phyloP scores from a whole-genome alignment of 768 basidiomycete species.

The Boletus eberwhitei region DNA sequence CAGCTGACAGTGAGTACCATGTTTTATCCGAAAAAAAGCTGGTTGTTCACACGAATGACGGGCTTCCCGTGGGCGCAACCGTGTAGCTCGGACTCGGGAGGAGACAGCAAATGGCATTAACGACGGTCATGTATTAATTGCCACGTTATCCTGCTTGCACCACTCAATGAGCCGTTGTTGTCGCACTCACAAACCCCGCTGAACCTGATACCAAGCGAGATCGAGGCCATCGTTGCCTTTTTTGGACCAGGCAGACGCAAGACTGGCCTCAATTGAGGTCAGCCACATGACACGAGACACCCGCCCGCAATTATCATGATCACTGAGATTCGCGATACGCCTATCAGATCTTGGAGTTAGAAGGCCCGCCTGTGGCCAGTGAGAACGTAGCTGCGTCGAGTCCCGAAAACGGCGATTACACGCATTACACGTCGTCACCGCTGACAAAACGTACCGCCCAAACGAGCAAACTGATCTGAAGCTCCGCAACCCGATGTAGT shows the following conservation, averaged over 20 bases:
- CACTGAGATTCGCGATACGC: constrained; percentile 1
- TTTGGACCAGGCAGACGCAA: not conserved
- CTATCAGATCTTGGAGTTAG: constrained; percentile 18
- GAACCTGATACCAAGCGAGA: constrained; percentile 10
- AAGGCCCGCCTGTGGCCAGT: constrained; percentile 1
- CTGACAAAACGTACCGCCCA: constrained; percentile 16
- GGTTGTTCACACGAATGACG: constrained; percentile 15
- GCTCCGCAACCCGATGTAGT: constrained; percentile 19
- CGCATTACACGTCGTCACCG: constrained; percentile 11
- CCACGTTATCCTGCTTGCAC: constrained; percentile 10
- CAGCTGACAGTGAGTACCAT: not conserved
- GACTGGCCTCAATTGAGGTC: constrained; percentile 2
- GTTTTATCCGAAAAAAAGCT: not conserved
- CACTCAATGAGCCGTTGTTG: constrained; percentile 5
- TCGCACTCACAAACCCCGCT: constrained; percentile 14
- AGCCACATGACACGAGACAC: constrained; percentile 9
- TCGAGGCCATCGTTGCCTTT: constrained; percentile 7
- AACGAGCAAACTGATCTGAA: constrained; percentile 13
- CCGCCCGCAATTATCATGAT: constrained; percentile 16
- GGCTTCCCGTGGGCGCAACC: constrained; percentile 6
- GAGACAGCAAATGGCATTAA: constrained; percentile 7
- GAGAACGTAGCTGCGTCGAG: constrained; percentile 7
- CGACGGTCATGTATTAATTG: not conserved
- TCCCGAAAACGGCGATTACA: constrained; percentile 9
- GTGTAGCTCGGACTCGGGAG: constrained; percentile 2